Conservation (phyloP, 1,284 basidiomycete species). For the Neotropicomus parvogracilis region DNA sequence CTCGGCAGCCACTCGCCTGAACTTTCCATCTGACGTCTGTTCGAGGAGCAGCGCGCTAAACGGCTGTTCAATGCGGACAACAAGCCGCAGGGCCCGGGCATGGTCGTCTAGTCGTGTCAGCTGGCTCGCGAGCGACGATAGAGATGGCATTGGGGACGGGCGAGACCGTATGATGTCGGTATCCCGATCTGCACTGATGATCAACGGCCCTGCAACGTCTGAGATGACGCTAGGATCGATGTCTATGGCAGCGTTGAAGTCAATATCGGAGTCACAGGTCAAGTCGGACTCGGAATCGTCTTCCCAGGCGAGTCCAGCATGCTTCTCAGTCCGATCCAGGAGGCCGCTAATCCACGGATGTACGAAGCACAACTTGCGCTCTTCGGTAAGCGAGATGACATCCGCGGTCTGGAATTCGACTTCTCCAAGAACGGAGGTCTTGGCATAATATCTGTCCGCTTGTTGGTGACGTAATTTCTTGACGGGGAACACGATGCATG, state of each 20-base stretch:
- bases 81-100: conserved; percentile 8
- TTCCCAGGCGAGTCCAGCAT: conserved; percentile 3
- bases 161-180: neutral
- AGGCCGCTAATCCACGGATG: conserved; percentile 1
- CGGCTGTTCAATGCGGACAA: conserved; percentile 11
- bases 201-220: neutral
- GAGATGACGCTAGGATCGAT: neutral
- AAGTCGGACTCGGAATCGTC: conserved; percentile 12
- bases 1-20: neutral
- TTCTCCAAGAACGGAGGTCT: neutral
- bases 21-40: conserved; percentile 2
- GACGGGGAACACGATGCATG: conserved; percentile 2
- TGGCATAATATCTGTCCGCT: neutral
- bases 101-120: neutral
- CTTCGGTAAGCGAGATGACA: neutral
- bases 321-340: conserved; percentile 3
- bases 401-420: neutral
- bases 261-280: conserved; percentile 1
- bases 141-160: neutral
- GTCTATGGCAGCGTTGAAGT: neutral
- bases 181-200: neutral
- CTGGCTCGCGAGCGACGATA: neutral
- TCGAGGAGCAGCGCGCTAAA: conserved; percentile 11
- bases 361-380: conserved; percentile 5
- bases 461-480: neutral